phyloP scores from a whole-genome alignment of 2,329 filamentous ascomycete genomes.

The Aspergillus phoenicis region DNA sequence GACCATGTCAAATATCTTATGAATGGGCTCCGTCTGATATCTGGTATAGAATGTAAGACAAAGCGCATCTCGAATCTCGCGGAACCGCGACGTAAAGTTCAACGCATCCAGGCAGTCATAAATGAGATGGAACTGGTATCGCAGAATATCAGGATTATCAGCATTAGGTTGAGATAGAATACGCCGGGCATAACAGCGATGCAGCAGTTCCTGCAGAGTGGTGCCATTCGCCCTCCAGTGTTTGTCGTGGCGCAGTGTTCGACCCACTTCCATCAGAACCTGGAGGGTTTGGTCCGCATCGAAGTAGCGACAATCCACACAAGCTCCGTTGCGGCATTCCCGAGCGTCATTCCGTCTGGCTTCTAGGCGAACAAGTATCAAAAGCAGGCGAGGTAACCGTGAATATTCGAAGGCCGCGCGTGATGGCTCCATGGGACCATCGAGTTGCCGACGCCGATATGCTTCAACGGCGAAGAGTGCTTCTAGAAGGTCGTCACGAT shows the following conservation, averaged over 20 bases:
- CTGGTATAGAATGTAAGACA: neutral
- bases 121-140: slow-evolving; percentile 1
- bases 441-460: neutral
- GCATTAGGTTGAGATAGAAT: neutral
- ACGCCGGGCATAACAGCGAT: neutral
- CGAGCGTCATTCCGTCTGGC: neutral
- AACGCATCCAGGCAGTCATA: neutral
- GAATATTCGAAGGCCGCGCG: neutral
- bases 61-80: neutral
- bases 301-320: neutral
- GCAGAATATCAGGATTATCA: neutral
- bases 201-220: neutral
- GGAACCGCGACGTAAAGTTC: neutral
- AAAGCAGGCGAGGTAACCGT: neutral
- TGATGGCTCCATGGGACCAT: neutral
- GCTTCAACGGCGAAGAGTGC: neutral
- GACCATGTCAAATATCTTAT: neutral
- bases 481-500: neutral
- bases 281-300: neutral
- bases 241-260: neutral
- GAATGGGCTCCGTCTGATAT: neutral
- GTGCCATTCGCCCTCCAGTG: neutral
- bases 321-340: neutral
- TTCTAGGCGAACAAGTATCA: neutral
- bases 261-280: neutral